Conservation (phyloP, 73 alveolate species). For the Tetrahymena borealis region DNA sequence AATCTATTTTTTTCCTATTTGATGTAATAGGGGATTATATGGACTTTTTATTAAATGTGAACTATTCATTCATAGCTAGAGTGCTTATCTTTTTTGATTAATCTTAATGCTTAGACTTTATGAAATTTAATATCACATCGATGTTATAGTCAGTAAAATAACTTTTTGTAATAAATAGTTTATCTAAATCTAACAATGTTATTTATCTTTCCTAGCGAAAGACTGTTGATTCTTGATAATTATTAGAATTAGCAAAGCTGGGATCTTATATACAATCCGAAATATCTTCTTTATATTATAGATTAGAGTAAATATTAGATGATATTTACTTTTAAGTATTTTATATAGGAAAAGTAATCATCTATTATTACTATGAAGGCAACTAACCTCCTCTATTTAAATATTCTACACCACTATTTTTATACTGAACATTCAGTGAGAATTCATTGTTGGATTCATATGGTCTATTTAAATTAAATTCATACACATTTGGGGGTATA, state of each 20-base stretch:
- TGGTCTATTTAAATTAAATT: not conserved
- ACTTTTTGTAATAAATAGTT: not conserved
- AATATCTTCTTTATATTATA: not conserved
- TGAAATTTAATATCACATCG: not conserved
- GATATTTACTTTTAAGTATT: not conserved
- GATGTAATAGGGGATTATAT: no score
- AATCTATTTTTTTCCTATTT: no score
- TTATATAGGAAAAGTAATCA: not conserved
- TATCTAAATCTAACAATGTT: not conserved
- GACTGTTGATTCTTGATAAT: not conserved
- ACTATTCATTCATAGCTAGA: not conserved
- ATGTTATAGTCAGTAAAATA: not conserved
- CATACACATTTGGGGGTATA: not conserved
- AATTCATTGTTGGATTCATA: not conserved
- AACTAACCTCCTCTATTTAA: not conserved
- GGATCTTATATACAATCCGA: not conserved
- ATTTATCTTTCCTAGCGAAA: not conserved
- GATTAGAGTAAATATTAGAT: not conserved
- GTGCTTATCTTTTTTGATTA: not conserved
- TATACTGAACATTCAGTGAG: not conserved
- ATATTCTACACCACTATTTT: not conserved
- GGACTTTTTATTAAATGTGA: not conserved
- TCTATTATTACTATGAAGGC: no score
- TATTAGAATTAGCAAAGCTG: not conserved
- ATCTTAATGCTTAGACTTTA: not conserved